Percentiles rank a stretch among this genome's conserved stretches.
Conservation (phyloP, 441 rosid genomes). For the Gossypium davidsonii region DNA sequence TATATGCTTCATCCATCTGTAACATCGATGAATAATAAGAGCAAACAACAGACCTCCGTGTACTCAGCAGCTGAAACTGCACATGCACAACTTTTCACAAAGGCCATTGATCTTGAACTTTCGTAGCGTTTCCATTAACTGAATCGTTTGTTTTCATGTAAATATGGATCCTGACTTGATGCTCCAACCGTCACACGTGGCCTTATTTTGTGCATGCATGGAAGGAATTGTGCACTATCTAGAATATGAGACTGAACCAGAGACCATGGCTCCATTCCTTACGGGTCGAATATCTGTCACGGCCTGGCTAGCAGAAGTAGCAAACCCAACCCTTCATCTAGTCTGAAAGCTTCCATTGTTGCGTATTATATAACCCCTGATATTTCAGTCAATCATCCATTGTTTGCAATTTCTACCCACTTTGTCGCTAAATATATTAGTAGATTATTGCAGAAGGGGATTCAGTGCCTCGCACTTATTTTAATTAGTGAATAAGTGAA, state of each 20-base stretch:
- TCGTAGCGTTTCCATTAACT: neutral
- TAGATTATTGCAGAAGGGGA: neutral
- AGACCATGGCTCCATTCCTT: constrained; percentile 89
- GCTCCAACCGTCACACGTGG: constrained; percentile 50
- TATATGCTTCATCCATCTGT: too few species aligned
- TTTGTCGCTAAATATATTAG: neutral
- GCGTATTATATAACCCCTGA: neutral
- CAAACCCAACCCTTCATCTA: constrained; percentile 57
- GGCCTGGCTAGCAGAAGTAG: constrained; percentile 92
- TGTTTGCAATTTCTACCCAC: constrained; percentile 15
- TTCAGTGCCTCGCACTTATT: too few species aligned
- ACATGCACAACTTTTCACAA: too few species aligned
- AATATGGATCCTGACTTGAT: neutral
- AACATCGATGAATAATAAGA: too few species aligned
- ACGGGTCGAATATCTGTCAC: constrained; percentile 72
- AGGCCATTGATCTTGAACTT: too few species aligned
- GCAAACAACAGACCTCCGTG: too few species aligned
- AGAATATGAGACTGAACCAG: constrained; percentile 64
- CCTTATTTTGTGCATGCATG: constrained; percentile 88
- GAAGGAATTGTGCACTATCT: constrained; percentile 95
- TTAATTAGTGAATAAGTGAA: too few species aligned
- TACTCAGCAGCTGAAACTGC: too few species aligned
- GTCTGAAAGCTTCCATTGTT: constrained; percentile 41
- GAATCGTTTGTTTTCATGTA: neutral
- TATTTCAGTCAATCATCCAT: constrained; percentile 16